Conservation (phyloP, 2,329 filamentous ascomycete genomes). For the Xylariaceae sp. region DNA sequence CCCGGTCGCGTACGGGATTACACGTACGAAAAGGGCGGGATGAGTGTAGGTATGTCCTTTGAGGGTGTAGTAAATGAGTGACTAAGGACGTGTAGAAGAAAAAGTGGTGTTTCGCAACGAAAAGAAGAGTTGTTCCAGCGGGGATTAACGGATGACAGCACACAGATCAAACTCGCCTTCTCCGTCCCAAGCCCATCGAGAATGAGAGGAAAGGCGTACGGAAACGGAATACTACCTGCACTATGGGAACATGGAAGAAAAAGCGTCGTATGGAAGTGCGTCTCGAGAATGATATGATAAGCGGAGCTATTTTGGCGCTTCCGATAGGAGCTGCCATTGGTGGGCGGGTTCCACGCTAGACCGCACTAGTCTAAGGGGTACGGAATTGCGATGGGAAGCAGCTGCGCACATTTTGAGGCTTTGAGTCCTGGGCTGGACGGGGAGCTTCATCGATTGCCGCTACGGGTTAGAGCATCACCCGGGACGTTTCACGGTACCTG, state of each 20-base stretch:
- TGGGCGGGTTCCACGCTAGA: background rate
- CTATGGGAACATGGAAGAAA: background rate
- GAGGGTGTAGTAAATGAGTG: constrained; percentile 23
- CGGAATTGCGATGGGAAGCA: background rate
- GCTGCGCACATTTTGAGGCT: background rate
- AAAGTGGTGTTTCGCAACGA: background rate
- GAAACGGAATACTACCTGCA: background rate
- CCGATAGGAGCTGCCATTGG: constrained; percentile 16
- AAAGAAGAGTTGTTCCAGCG: constrained; percentile 12
- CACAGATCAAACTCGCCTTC: constrained; percentile 7
- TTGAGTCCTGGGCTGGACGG: background rate
- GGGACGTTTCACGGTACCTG: background rate
- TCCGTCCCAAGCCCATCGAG: constrained; percentile 1
- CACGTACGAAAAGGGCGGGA: constrained; percentile 16
- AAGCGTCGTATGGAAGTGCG: background rate
- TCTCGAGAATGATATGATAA: constrained; percentile 8
- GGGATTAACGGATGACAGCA: constrained; percentile 22
- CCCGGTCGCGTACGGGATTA: constrained; percentile 17
- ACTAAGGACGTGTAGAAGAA: constrained; percentile 13
- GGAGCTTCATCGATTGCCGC: background rate
- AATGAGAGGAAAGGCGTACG: constrained; percentile 6
- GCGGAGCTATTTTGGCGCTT: constrained; percentile 12
- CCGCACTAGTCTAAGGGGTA: background rate
- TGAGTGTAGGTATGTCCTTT: constrained; percentile 20
- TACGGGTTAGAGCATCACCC: background rate